These are phyloP conservation scores for Fraxinus sp. DNA, from an alignment of 305 asterid genomes.

Conservation along the genomic window DNA sequence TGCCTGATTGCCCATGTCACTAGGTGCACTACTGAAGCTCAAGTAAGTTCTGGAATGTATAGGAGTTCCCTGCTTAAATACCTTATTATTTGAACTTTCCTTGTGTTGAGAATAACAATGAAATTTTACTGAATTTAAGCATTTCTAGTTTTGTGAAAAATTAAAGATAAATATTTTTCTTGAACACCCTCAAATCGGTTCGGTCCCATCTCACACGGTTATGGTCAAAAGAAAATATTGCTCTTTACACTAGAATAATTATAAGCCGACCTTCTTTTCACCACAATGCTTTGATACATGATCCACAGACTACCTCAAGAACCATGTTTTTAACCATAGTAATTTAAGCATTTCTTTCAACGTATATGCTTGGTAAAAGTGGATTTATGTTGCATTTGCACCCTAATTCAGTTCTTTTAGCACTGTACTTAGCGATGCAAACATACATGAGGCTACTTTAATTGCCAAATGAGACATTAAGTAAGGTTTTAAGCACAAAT, in stretches of 20 bases:
- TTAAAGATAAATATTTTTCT: neutral
- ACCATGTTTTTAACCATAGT: neutral
- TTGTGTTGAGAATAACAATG: conserved; percentile 17
- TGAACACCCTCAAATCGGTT: neutral
- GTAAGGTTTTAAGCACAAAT: neutral
- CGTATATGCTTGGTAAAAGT: neutral
- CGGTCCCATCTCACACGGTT: neutral
- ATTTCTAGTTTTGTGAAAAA: neutral
- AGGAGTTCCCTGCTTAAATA: neutral
- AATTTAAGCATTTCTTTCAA: neutral
- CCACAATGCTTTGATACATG: neutral
- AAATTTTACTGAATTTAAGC: neutral
- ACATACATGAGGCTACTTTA: neutral
- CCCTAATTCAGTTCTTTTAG: neutral
- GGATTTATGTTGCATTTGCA: neutral
- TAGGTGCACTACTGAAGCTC: conserved; percentile 73
- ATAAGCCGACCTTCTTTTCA: neutral
- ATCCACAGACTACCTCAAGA: neutral
- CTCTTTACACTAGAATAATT: neutral
- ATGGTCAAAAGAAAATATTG: neutral
- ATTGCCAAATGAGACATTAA: neutral
- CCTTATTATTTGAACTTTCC: neutral
- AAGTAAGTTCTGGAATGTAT: conserved; percentile 54
- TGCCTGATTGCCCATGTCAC: conserved; percentile 95
- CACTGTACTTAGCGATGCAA: neutral